Evolutionary conservation across 2,329 filamentous ascomycete genomes (phyloP).

Genomic region (Colletotrichum caudatum): DNA sequence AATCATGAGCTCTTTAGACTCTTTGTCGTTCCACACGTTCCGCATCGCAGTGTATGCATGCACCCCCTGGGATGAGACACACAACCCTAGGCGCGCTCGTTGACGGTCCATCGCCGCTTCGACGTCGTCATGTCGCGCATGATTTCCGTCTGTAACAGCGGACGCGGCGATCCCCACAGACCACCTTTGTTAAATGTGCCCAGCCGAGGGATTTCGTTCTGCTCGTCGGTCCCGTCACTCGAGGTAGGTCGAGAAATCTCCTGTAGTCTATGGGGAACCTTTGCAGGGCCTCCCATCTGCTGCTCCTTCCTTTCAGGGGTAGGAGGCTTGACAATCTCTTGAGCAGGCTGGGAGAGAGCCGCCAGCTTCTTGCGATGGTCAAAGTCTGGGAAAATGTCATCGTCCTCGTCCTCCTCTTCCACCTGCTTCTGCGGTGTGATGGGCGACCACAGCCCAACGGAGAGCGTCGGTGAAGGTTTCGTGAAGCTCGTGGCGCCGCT

Average conservation of each 20-base stretch:
- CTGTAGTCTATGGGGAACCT: conserved; percentile 39
- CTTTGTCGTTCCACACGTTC: not conserved
- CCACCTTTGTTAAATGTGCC: conserved; percentile 55
- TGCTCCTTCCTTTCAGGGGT: conserved; percentile 44
- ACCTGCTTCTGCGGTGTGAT: conserved; percentile 48
- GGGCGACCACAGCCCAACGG: conserved; percentile 63
- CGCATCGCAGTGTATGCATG: not conserved
- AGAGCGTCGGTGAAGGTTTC: conserved; percentile 54
- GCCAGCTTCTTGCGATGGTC: conserved; percentile 53
- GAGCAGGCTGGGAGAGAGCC: conserved; percentile 30
- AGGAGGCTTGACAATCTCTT: conserved; percentile 34
- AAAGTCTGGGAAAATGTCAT: conserved; percentile 65
- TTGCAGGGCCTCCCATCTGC: conserved; percentile 30
- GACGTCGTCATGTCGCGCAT: conserved; percentile 59
- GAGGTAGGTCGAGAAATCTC: conserved; percentile 42
- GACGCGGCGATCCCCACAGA: conserved; percentile 58
- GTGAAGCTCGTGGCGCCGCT: conserved; percentile 54
- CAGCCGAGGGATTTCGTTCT: conserved; percentile 51
- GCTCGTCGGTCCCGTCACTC: conserved; percentile 46
- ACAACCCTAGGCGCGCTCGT: conserved; percentile 52
- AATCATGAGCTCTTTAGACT: not conserved
- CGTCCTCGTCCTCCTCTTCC: conserved; percentile 61
- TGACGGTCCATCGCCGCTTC: conserved; percentile 69
- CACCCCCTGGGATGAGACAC: not conserved
- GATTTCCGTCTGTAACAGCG: conserved; percentile 58